Evolutionary conservation across 805 yeast species (phyloP).

Genomic region (Lachancea kluyveri): DNA sequence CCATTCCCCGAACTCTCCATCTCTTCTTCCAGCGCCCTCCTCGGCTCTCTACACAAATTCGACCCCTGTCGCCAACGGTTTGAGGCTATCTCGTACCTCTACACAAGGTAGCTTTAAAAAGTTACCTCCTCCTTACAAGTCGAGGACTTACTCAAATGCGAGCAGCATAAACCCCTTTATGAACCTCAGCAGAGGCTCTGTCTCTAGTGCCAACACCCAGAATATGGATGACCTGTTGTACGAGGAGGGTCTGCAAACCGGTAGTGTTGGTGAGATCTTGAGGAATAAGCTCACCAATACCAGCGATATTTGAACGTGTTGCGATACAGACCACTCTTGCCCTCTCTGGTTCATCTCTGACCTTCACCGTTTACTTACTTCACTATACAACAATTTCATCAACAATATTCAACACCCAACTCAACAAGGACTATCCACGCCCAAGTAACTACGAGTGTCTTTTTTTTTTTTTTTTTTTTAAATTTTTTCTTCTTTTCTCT

Average conservation of each 20-base stretch:
- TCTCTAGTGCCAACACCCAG: slow-evolving; percentile 7
- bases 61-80: too few relatives aligned
- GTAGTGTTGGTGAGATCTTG: slow-evolving; percentile 21
- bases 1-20: slow-evolving; percentile 6
- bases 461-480: too few relatives aligned
- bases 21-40: slow-evolving; percentile 4
- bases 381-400: too few relatives aligned
- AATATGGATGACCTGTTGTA: slow-evolving; percentile 14
- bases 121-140: slow-evolving; percentile 10
- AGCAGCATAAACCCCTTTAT: slow-evolving; percentile 11
- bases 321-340: too few relatives aligned
- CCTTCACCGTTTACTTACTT: too few relatives aligned
- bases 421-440: too few relatives aligned
- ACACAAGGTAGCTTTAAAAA: slow-evolving; percentile 16
- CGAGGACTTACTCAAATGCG: slow-evolving; percentile 16
- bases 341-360: too few relatives aligned
- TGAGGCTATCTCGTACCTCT: slow-evolving; percentile 15
- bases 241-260: slow-evolving; percentile 20
- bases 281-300: slow-evolving; percentile 17
- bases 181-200: slow-evolving; percentile 6
- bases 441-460: too few relatives aligned
- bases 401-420: too few relatives aligned
- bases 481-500: too few relatives aligned
- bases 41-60: slow-evolving; percentile 8
- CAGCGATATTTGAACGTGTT: slow-evolving; percentile 4